Conservation (phyloP, 306 rosid species). For the Hippophae rhamnoides region DNA sequence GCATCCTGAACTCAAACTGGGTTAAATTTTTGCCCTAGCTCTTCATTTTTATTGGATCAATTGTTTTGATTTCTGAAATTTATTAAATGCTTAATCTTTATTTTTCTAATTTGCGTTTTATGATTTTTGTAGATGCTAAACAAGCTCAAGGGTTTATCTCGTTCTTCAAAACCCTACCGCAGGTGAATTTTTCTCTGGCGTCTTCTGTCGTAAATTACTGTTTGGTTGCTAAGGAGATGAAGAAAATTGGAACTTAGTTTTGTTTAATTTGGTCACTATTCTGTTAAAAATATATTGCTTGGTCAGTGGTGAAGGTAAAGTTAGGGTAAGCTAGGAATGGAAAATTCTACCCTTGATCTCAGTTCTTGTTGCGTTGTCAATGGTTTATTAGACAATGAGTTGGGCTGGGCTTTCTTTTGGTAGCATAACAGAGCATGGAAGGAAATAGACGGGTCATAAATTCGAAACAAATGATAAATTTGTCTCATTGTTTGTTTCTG, state of each 20-base stretch:
- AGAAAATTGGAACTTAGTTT: background rate
- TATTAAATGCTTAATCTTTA: conserved; percentile 3
- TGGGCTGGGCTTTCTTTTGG: too few relatives aligned
- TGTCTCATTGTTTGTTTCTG: too few relatives aligned
- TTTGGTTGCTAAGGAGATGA: conserved; percentile 5
- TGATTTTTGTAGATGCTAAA: conserved; percentile 55
- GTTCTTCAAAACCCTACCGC: conserved; percentile 76
- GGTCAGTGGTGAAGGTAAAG: background rate
- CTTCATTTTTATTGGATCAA: background rate
- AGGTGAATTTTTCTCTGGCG: conserved; percentile 34
- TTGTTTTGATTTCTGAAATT: background rate
- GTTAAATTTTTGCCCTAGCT: conserved; percentile 24
- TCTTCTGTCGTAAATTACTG: background rate
- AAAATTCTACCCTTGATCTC: background rate
- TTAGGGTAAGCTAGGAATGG: background rate
- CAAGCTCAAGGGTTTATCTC: conserved; percentile 95
- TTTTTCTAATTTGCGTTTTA: background rate
- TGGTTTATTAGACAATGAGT: too few relatives aligned
- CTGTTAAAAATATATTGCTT: background rate
- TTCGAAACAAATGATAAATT: too few relatives aligned
- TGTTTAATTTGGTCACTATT: background rate
- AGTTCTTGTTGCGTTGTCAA: too few relatives aligned
- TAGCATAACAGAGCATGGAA: too few relatives aligned
- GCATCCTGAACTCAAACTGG: conserved; percentile 90
- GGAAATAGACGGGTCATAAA: too few relatives aligned